phyloP scores from a whole-genome alignment of 352 stramenopile genomes.

The Phytopythium aichiense region DNA sequence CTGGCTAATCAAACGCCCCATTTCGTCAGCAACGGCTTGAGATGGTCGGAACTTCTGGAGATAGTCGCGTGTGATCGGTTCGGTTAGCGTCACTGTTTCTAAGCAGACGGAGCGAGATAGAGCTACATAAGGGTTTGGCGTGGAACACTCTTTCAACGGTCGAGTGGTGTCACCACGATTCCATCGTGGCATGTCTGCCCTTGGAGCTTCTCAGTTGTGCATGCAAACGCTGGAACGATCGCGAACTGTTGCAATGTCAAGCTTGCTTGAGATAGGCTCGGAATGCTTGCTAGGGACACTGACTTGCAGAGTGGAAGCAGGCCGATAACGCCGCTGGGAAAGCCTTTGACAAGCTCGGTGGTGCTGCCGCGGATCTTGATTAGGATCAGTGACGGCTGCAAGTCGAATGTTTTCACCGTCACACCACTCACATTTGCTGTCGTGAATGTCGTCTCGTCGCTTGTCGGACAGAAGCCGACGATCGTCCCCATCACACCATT shows the following conservation, averaged over 20 bases:
- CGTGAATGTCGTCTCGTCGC: neutral
- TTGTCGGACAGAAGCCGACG: slow-evolving; percentile 6
- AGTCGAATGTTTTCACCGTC: neutral
- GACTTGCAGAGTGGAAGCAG: neutral
- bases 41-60: neutral
- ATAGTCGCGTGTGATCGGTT: neutral
- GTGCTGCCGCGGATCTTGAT: slow-evolving; percentile 9
- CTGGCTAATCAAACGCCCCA: neutral
- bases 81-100: neutral
- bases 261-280: slow-evolving; percentile 8
- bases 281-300: neutral
- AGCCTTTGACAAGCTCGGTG: slow-evolving; percentile 1
- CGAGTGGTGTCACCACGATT: slow-evolving; percentile 11
- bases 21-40: neutral
- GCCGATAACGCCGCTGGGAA: slow-evolving; percentile 9
- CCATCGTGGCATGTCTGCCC: slow-evolving; percentile 19
- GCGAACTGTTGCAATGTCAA: slow-evolving; percentile 21
- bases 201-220: slow-evolving; percentile 23
- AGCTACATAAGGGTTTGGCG: neutral
- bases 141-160: neutral
- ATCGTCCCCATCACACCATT: slow-evolving; percentile 13
- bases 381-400: slow-evolving; percentile 3
- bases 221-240: slow-evolving; percentile 17
- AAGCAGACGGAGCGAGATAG: neutral
- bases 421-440: neutral